Base-by-base conservation (phyloP, 345 rosid species). In the Lumnitzera racemosa region DNA sequence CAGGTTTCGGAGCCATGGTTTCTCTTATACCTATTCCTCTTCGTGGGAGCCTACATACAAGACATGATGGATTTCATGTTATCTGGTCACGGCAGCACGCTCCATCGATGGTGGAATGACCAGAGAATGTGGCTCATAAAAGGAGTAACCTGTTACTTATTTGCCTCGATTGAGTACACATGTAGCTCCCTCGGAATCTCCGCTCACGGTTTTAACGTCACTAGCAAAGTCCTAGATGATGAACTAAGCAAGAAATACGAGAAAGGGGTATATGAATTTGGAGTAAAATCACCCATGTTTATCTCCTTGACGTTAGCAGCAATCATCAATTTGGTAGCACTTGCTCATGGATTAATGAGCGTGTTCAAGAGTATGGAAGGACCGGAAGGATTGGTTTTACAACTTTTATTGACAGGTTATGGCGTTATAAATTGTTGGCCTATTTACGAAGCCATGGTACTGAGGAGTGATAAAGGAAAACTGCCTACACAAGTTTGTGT, bases 101-200 rank as follows among this genome's bases (percentile, higher is more conserved):
- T 78, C 63, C 49, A 48, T n/a, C 78, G 58, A 62, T 89, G 96
- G 98, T 85, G 90, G 90, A 87, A 76, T 57, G 87, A 79, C 62
- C 94, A 77, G 58, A 76, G 94, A 53, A 78, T 82, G 49, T 87
- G 82, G 83, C 24, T 64, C 55, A 62, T 91, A 31, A 78, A 74
- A 53, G 85, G 91, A 9, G 9, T 78, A 1, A 59, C 92, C 20
- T 60, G 88, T 54, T 64, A 5, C 60, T 24, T 74, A 0, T 80
- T 80, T 48, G 84, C 85, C 7, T 15, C 56, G 11, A 12, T 66
- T 11, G 87, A 85, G 70, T 87, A 55, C 75, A 11, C 65, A 0
- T 83, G 82, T 53, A 78, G 76, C 59, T 59, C 57, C 58, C 51
- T 82, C 4, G 88, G 87, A 51, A 51, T 89, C 14, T 69, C 85